Conservation (phyloP, 2,329 filamentous ascomycete species). For the Arachnomyces sp. region DNA sequence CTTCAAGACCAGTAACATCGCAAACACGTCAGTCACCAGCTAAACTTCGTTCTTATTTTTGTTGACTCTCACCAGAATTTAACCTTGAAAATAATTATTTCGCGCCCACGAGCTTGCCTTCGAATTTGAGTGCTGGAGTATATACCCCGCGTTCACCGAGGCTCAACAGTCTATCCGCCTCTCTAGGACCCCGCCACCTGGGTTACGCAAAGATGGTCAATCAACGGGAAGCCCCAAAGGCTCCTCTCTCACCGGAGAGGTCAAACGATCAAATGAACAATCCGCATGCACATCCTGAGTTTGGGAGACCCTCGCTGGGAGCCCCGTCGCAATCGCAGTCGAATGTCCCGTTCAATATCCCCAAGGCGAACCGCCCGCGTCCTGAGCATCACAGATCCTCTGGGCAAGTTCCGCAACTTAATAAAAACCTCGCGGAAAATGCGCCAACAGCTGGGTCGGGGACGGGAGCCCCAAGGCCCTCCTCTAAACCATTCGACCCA, state of each 20-base stretch:
- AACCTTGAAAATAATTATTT: too few species aligned
- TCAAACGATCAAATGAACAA: slow-evolving; percentile 26
- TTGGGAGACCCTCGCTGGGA: slow-evolving; percentile 52
- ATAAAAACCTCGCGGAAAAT: slow-evolving; percentile 9
- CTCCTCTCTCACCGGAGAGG: slow-evolving; percentile 28
- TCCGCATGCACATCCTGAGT: slow-evolving; percentile 40
- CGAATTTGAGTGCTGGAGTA: too few species aligned
- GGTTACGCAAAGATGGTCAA: slow-evolving; percentile 39
- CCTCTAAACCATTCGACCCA: slow-evolving; percentile 27
- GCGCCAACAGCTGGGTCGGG: slow-evolving; percentile 11
- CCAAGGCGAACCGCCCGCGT: slow-evolving; percentile 40
- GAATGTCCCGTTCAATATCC: slow-evolving; percentile 45
- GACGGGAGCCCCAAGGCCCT: slow-evolving; percentile 14
- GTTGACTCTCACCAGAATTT: too few species aligned
- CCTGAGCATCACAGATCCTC: slow-evolving; percentile 42
- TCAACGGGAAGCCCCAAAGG: slow-evolving; percentile 40
- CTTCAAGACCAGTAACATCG: too few species aligned
- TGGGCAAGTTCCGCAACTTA: slow-evolving; percentile 14
- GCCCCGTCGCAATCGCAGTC: slow-evolving; percentile 29
- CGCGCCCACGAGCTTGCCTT: too few species aligned
- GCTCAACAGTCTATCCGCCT: too few species aligned
- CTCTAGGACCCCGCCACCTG: neutral
- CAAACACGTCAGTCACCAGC: too few species aligned
- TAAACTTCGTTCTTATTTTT: too few species aligned
- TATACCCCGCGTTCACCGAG: too few species aligned